A percentile compares a stretch with the other conserved stretches of the same genome.
Evolutionary conservation across 2,329 filamentous ascomycete species (phyloP).

Genomic region (Bertia moriformis): DNA sequence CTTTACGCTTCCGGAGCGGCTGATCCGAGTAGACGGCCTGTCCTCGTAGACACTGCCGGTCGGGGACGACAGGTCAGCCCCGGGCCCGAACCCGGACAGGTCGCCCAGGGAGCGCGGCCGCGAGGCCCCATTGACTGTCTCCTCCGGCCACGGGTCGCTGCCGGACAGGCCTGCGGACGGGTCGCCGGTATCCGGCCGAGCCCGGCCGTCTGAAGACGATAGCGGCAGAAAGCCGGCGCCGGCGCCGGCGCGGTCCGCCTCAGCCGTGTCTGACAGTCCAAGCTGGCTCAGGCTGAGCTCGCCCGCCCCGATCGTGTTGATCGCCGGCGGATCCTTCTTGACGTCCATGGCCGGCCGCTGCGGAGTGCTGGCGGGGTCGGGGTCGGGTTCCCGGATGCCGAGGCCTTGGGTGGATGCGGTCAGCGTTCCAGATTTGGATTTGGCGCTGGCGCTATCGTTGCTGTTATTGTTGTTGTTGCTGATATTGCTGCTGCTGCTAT

Average conservation of each 20-base stretch:
- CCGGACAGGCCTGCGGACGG: slow-evolving; percentile 51
- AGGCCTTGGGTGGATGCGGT: too few species aligned
- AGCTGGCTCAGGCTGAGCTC: slow-evolving; percentile 81
- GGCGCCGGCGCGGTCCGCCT: slow-evolving; percentile 34
- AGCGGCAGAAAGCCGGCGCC: slow-evolving; percentile 35
- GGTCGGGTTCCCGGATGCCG: slow-evolving; percentile 11
- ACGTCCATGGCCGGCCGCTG: slow-evolving; percentile 27
- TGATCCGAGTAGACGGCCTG: slow-evolving; percentile 23
- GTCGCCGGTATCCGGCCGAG: slow-evolving; percentile 46
- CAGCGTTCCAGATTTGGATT: slow-evolving; percentile 8
- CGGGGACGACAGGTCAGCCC: neutral
- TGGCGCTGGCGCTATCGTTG: slow-evolving; percentile 23
- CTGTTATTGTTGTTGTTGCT: slow-evolving; percentile 24
- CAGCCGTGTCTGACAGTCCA: slow-evolving; percentile 52
- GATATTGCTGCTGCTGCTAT: slow-evolving; percentile 40
- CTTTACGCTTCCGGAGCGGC: slow-evolving; percentile 52
- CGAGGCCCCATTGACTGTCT: neutral
- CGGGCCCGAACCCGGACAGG: too few species aligned
- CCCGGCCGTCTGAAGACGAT: slow-evolving; percentile 23
- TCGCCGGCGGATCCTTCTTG: slow-evolving; percentile 59
- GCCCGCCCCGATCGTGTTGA: slow-evolving; percentile 78
- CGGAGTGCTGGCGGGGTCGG: neutral
- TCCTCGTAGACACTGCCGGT: neutral
- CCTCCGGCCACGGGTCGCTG: slow-evolving; percentile 31
- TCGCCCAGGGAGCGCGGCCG: neutral